Conservation (phyloP, 768 basidiomycete genomes). For the Mycena venus region DNA sequence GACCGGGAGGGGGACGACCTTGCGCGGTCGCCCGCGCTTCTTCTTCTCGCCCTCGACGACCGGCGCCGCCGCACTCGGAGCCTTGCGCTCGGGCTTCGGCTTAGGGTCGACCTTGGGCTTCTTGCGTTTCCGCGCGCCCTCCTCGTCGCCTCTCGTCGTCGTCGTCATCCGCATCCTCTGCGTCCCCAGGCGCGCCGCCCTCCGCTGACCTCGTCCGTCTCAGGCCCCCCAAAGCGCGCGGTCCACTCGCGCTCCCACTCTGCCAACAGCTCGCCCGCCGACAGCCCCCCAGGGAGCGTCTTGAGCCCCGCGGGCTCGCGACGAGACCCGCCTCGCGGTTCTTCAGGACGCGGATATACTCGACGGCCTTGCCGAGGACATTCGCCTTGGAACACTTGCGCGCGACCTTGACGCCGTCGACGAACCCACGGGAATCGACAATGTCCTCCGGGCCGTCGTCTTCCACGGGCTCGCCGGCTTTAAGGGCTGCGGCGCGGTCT, state of each 20-base stretch:
- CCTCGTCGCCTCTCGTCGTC: constrained; percentile 64
- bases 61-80: constrained; percentile 27
- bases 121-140: constrained; percentile 72
- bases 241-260: constrained; percentile 82
- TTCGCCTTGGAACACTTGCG: constrained; percentile 95
- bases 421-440: constrained; percentile 87
- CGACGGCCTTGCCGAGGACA: constrained; percentile 90
- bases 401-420: constrained; percentile 93
- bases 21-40: constrained; percentile 81
- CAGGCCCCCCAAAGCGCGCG: constrained; percentile 81
- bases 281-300: constrained; percentile 78
- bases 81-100: constrained; percentile 53
- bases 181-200: constrained; percentile 66
- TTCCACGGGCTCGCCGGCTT: constrained; percentile 47
- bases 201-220: constrained; percentile 77
- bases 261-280: constrained; percentile 74
- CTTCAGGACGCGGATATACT: constrained; percentile 92
- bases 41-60: constrained; percentile 71
- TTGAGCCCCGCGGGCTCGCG: constrained; percentile 84
- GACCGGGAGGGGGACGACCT: constrained; percentile 67
- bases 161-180: constrained; percentile 41
- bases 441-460: constrained; percentile 61
- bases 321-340: constrained; percentile 78
- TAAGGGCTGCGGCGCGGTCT: constrained; percentile 49
- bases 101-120: constrained; percentile 65